Evolutionary conservation across 2,329 filamentous ascomycete genomes (phyloP).

Genomic region (Fusarium incarnatum): DNA sequence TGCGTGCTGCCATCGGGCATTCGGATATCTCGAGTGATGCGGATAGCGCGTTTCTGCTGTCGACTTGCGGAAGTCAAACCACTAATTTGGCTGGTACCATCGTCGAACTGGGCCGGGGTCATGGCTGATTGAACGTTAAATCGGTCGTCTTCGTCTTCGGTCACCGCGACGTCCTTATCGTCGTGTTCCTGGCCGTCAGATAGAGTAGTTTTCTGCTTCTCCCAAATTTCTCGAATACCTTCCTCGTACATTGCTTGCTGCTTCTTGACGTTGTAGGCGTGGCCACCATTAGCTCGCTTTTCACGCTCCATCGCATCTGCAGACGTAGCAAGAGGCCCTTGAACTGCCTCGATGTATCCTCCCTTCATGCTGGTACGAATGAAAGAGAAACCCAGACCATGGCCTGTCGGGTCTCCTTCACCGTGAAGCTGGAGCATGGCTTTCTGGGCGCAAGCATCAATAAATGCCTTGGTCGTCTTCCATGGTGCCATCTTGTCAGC

Average conservation of each 20-base stretch:
- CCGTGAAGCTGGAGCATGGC: slow-evolving; percentile 97
- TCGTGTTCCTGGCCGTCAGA: slow-evolving; percentile 77
- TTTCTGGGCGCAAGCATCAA: slow-evolving; percentile 92
- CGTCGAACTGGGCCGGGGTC: slow-evolving; percentile 76
- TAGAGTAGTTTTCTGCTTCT: slow-evolving; percentile 83
- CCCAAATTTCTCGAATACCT: slow-evolving; percentile 92
- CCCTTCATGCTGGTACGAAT: slow-evolving; percentile 99
- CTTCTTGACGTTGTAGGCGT: slow-evolving; percentile 96
- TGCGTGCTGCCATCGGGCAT: slow-evolving; percentile 64
- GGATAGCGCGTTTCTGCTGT: slow-evolving; percentile 72
- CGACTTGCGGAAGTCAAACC: slow-evolving; percentile 74
- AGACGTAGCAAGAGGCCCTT: slow-evolving; percentile 71
- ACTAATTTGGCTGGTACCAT: slow-evolving; percentile 83
- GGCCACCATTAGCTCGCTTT: slow-evolving; percentile 88
- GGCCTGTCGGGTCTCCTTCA: slow-evolving; percentile 92
- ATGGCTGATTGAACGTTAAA: slow-evolving; percentile 79
- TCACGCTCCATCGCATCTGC: slow-evolving; percentile 90
- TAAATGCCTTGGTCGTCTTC: slow-evolving; percentile 96
- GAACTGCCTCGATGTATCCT: slow-evolving; percentile 86
- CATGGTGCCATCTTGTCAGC: slow-evolving; percentile 93
- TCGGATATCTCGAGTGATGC: slow-evolving; percentile 75
- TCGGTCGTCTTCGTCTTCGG: slow-evolving; percentile 71
- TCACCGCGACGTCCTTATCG: slow-evolving; percentile 68
- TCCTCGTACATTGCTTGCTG: slow-evolving; percentile 94
- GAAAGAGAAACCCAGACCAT: slow-evolving; percentile 95